Evolutionary conservation across 768 basidiomycete species (phyloP).

Genomic region (Tricholoma furcatifolium): DNA sequence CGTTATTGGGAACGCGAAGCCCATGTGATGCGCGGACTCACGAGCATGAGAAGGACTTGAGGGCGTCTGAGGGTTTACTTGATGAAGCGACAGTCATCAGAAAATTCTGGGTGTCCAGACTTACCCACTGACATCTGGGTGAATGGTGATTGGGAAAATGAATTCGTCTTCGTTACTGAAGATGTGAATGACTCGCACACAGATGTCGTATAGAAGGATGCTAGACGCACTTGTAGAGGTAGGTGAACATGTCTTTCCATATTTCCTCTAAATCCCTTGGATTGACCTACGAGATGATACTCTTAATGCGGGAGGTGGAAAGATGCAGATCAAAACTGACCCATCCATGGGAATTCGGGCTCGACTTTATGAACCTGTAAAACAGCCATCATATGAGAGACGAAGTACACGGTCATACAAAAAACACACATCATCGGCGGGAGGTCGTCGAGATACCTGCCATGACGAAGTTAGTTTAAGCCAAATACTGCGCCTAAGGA

Average conservation of each 20-base stretch:
- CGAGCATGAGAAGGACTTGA: constrained; percentile 75
- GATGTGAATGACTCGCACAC: constrained; percentile 1
- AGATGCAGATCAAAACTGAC: constrained; percentile 26
- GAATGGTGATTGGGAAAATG: constrained; percentile 76
- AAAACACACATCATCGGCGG: constrained; percentile 67
- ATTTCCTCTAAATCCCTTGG: constrained; percentile 63
- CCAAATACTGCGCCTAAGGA: neutral
- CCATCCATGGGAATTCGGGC: constrained; percentile 71
- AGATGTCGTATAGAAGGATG: neutral
- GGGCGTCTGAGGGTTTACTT: constrained; percentile 42
- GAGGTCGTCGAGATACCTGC: constrained; percentile 68
- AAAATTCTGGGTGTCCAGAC: constrained; percentile 24
- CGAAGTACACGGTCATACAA: neutral
- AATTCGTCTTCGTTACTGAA: constrained; percentile 60
- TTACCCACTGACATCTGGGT: constrained; percentile 71
- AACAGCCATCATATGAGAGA: constrained; percentile 1
- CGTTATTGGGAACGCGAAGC: too few species aligned
- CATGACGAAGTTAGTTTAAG: neutral
- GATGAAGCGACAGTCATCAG: neutral
- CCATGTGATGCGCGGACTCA: constrained; percentile 19
- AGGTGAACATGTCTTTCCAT: constrained; percentile 76
- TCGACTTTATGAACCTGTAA: constrained; percentile 65
- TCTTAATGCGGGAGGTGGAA: constrained; percentile 1
- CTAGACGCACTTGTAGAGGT: constrained; percentile 52
- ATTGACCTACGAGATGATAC: constrained; percentile 46